These are phyloP conservation scores for Talaromyces adpressus DNA, from an alignment of 495 filamentous ascomycete species.

Conservation along the genomic window DNA sequence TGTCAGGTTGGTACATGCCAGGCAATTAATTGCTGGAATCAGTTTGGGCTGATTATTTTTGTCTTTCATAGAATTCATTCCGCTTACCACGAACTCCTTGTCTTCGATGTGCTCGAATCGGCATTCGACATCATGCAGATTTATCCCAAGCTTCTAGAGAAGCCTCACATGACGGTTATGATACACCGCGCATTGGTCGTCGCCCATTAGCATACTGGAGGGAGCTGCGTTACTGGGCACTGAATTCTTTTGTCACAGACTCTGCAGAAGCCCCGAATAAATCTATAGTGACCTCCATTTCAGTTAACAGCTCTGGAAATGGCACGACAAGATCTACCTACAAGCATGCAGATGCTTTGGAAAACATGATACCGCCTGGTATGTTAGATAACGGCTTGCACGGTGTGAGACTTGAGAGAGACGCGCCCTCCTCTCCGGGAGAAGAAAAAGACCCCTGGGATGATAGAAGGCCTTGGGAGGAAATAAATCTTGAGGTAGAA, in stretches of 20 bases:
- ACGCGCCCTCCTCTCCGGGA: not conserved
- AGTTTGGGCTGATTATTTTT: not conserved
- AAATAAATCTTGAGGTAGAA: not conserved
- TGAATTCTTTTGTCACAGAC: not conserved
- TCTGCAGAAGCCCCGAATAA: not conserved
- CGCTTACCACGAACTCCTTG: not conserved
- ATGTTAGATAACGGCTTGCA: not conserved
- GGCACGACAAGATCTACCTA: not conserved
- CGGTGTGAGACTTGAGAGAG: not conserved
- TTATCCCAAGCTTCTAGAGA: not conserved
- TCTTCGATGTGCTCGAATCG: not conserved
- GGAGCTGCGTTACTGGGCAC: not conserved
- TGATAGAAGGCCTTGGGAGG: not conserved
- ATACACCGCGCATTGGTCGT: not conserved
- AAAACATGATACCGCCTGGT: not conserved
- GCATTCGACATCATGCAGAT: not conserved
- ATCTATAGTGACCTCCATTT: not conserved
- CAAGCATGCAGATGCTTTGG: not conserved
- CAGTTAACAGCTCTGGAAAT: not conserved
- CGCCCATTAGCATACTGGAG: not conserved
- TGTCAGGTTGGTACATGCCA: not conserved
- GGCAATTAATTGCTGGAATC: not conserved
- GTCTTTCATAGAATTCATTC: not conserved
- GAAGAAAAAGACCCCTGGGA: not conserved
- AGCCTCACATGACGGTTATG: not conserved